Base-by-base conservation (phyloP, 495 filamentous ascomycete genomes). In the Aspergillus incahuasiensis region DNA sequence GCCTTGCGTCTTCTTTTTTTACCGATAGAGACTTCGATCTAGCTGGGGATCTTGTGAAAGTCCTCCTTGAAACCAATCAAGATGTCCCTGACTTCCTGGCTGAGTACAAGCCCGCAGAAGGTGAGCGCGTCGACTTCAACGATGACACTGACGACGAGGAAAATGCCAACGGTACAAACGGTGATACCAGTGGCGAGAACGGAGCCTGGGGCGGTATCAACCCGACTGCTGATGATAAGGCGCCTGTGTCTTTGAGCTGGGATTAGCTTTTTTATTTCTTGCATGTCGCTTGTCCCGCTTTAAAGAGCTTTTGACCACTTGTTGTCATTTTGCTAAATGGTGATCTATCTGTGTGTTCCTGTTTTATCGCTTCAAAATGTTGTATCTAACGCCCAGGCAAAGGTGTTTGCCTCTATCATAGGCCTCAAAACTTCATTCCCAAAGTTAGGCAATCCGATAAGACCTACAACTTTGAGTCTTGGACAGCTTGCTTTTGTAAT, bases 1-100 rank as follows among this genome's bases (percentile, higher is more conserved):
- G 94, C 16, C 71, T 91, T 13, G 91, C 94, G 0, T 91, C 89
- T 0, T 92, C 92, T 0, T 96, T 98, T 72, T 97, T 87, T 76
- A 90, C 84, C 62, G 79, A 84, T 3, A 77, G 80, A 0, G 87
- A 97, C 56, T 75, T 80, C 45, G 81, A 85, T 7, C 68, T 97
- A 22, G 91, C 82, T 0, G 65, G 74, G 1, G 81, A 84, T 1
- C 73, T 97, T 5, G 86, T 87, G 22, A 91, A 90, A 64, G 80
- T 90, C 15, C 76, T 98, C 2, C 59, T 95, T 3, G 94, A 97
- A 66, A 86, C 84, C 21, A 73, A 82, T 4, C 90, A 96, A 68
- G 63, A 72, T 0, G 67, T 98, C 35, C 94, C 94, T 0, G 88
- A 94, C 6, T 98, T 97, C 62, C 80, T 98, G 0, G 60, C 87